Evolutionary conservation across 148 eudicot species (phyloP), one percentile per base, ranked within the genome.

Genomic region (Selenicereus undatus): DNA sequence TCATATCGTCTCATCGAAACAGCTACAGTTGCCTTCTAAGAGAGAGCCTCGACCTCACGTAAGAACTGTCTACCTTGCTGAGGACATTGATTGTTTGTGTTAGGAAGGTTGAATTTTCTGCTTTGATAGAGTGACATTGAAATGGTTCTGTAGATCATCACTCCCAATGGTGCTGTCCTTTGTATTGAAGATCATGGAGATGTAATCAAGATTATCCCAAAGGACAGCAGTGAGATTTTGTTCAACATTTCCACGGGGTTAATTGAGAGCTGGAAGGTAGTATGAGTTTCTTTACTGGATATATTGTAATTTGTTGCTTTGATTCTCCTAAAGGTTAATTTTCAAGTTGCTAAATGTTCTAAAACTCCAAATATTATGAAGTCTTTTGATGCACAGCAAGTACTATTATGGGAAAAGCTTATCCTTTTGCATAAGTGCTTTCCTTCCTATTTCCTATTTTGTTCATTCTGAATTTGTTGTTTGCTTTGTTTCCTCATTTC

Each of bases 261-360:
- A 71, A 87, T 95, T 30, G 91, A 90, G 81, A 87, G 92, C 88
- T 95, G 99, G 99, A 95, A 85, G 97, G 99, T 95, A 91, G 13
- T 80, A 51, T 29, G 54, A 45, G 79, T 66, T 48, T 75, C 62
- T 27, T 13, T 51, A 27, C 21, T 16, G 9, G 22, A 42, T 43
- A 72, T 42, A 20, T 73, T 43, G 24, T 32, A 52, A 16, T 69
- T 27, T 51, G 0, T 32, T 26, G 9, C 39, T 39, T 4, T 39
- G 43, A 7, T 39, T 39, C 18, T 69, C 8, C 13, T 9, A 54
- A 30, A 18, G 36, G 1, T 18, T 18, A 48, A 11, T 71, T 11
- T 8, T 70, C 30, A 51, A 52, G 29, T 51, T 20, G 71, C 50
- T 35, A 11, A 71, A 30, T 51, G 60, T 39, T 39, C 43, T 39